A percentile compares a stretch with the other conserved stretches of the same genome.
phyloP scores from a whole-genome alignment of 2,329 filamentous ascomycete genomes.

The Aplosporella prunicola region DNA sequence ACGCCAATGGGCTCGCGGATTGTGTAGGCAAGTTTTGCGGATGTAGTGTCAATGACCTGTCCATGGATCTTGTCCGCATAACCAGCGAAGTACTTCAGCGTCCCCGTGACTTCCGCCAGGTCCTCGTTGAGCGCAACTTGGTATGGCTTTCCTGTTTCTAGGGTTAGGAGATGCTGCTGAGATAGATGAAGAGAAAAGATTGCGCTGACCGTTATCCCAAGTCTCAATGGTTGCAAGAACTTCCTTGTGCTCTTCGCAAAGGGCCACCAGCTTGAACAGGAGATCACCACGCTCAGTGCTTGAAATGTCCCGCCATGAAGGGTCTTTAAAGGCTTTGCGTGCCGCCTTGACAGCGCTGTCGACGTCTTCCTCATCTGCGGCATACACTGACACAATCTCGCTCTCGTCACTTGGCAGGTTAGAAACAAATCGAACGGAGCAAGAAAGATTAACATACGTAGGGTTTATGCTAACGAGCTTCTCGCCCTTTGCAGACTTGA shows the following conservation, averaged over 20 bases:
- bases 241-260: slow-evolving; percentile 57
- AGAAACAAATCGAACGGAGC: slow-evolving; percentile 12
- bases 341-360: slow-evolving; percentile 62
- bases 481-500: slow-evolving; percentile 54
- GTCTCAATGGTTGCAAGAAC: slow-evolving; percentile 60
- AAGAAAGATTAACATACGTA: slow-evolving; percentile 37
- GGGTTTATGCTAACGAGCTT: slow-evolving; percentile 62
- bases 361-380: slow-evolving; percentile 57
- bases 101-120: slow-evolving; percentile 49
- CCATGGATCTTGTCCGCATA: slow-evolving; percentile 74
- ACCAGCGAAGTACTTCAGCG: slow-evolving; percentile 66
- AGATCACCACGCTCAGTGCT: slow-evolving; percentile 58
- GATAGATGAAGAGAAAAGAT: no score
- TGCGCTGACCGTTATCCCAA: slow-evolving; percentile 58
- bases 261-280: slow-evolving; percentile 59
- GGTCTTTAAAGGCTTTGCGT: slow-evolving; percentile 55
- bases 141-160: slow-evolving; percentile 51
- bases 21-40: slow-evolving; percentile 66
- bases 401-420: slow-evolving; percentile 46
- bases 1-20: slow-evolving; percentile 56
- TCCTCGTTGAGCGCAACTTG: slow-evolving; percentile 55
- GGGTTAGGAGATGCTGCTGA: background rate
- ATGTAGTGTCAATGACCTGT: slow-evolving; percentile 63
- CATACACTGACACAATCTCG: slow-evolving; percentile 62
- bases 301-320: slow-evolving; percentile 59